These are phyloP conservation scores for Plantago major DNA, from an alignment of 257 asterid species.

Conservation along the genomic window DNA sequence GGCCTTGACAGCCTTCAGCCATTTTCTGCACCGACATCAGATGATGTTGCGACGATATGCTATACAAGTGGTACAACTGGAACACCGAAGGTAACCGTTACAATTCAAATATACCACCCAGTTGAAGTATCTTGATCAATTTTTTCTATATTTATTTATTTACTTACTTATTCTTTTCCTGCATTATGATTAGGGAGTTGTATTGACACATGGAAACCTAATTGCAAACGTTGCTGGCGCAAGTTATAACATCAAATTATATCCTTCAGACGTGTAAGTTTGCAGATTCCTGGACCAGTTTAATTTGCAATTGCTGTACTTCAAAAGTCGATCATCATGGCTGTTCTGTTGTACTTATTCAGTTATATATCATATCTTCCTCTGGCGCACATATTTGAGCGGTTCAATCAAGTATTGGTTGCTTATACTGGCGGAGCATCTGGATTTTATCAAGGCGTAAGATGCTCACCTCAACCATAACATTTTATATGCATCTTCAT, in stretches of 20 bases:
- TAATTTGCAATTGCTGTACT: neutral
- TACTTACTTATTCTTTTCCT: constrained; percentile 13
- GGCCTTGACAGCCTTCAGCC: constrained; percentile 64
- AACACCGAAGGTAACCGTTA: constrained; percentile 78
- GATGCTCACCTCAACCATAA: constrained; percentile 7
- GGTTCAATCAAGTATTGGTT: constrained; percentile 70
- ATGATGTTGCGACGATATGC: constrained; percentile 88
- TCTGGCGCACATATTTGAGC: constrained; percentile 95
- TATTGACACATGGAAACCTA: constrained; percentile 75
- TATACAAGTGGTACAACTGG: constrained; percentile 98
- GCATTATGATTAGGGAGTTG: constrained; percentile 58
- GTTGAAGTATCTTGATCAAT: neutral
- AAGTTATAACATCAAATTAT: constrained; percentile 41
- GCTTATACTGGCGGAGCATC: constrained; percentile 19
- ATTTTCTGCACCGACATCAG: constrained; percentile 79
- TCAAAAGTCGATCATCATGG: neutral
- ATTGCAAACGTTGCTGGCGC: constrained; percentile 75
- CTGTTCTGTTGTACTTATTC: constrained; percentile 9
- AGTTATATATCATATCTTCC: constrained; percentile 97
- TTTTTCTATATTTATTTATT: constrained; percentile 6
- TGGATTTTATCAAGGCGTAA: constrained; percentile 25
- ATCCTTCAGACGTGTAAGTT: constrained; percentile 83
- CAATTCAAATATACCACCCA: neutral
- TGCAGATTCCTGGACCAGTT: too few species aligned
- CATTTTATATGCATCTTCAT: neutral